Base-by-base conservation (phyloP, 176 grass and related monocot species). In the Avena atlantica region DNA sequence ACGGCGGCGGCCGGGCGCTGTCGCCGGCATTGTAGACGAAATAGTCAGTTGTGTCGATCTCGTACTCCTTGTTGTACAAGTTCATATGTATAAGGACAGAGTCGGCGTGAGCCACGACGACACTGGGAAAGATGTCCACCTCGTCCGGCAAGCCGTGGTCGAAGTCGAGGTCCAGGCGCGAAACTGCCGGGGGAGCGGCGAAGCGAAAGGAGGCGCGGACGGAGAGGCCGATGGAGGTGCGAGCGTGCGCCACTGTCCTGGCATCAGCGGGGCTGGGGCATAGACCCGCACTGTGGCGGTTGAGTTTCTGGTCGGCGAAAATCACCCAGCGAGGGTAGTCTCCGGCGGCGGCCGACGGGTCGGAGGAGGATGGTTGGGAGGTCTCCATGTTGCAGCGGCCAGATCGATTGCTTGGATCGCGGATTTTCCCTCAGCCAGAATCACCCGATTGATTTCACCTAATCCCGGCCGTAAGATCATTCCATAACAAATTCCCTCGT, bases 71-170 rank as follows among this genome's bases (percentile, higher is more conserved):
- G 23, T 27, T 45, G 6, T 42, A 42, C 40, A 42, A 42, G 40
- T 42, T 1, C 21, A 51, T 15, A 51, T 21, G 1, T 25, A 76
- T 11, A 27, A 78, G 74, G 6, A 86, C n/a, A 7, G 62, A 86
- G 49, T 58, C 49, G 31, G 9, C 84, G 4, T 86, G 74, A 17
- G 49, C 62, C 8, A 75, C 62, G 29, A 86, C 7, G 15, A 78
- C 72, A 25, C 9, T 3, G 83, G 25, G 21, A 6, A 1, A 15
- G 21, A 25, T 51, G 4, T 42, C 40, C 40, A 42, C 5, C 40
- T 7, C 40, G 40, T 50, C 47, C n/a, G 45, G 8, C 21, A 75
- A 51, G 47, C 55, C 55, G 29, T 8, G 1, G 20, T 51, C 3
- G 8, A 78, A 15, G 49, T 20, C 1, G 8, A 78, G 8, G 84